These are phyloP conservation scores for Myriosclerotinia duriaeana DNA, from an alignment of 2,329 filamentous ascomycete species.

Conservation along the genomic window DNA sequence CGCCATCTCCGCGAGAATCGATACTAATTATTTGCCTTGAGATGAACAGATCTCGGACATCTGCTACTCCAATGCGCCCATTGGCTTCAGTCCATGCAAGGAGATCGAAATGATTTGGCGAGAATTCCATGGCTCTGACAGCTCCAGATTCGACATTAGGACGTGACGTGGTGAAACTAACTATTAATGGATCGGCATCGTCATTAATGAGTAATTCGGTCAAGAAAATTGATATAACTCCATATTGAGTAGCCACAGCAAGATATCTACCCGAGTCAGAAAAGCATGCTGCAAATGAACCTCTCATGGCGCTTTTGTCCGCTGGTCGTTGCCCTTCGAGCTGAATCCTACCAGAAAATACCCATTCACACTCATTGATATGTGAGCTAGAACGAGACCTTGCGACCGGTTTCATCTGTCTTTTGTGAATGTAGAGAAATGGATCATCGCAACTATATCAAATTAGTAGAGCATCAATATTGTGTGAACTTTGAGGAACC, in stretches of 20 bases:
- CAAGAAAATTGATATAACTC: slow-evolving; percentile 74
- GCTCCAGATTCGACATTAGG: slow-evolving; percentile 59
- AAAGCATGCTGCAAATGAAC: slow-evolving; percentile 78
- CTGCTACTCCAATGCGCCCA: slow-evolving; percentile 70
- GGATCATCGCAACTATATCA: slow-evolving; percentile 62
- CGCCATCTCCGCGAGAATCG: slow-evolving; percentile 56
- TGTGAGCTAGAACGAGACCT: slow-evolving; percentile 31
- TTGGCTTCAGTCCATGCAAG: slow-evolving; percentile 93
- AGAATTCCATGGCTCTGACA: slow-evolving; percentile 88
- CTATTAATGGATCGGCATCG: slow-evolving; percentile 62
- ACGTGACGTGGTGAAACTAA: slow-evolving; percentile 75
- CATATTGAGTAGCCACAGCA: slow-evolving; percentile 77
- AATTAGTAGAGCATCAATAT: neutral
- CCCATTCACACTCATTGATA: slow-evolving; percentile 50
- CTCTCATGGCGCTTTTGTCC: slow-evolving; percentile 56
- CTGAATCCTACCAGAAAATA: slow-evolving; percentile 51
- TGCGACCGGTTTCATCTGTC: slow-evolving; percentile 39
- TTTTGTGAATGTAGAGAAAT: slow-evolving; percentile 77
- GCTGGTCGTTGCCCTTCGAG: slow-evolving; percentile 57
- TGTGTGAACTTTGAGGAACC: slow-evolving; percentile 45
- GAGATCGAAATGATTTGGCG: slow-evolving; percentile 84
- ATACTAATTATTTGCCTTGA: slow-evolving; percentile 69
- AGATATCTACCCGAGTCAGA: slow-evolving; percentile 69
- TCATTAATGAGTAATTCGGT: slow-evolving; percentile 49
- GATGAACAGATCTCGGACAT: slow-evolving; percentile 65